These are phyloP conservation scores for Drechslerella coelobrocha DNA, from an alignment of 2,329 filamentous ascomycete genomes.

Conservation along the genomic window DNA sequence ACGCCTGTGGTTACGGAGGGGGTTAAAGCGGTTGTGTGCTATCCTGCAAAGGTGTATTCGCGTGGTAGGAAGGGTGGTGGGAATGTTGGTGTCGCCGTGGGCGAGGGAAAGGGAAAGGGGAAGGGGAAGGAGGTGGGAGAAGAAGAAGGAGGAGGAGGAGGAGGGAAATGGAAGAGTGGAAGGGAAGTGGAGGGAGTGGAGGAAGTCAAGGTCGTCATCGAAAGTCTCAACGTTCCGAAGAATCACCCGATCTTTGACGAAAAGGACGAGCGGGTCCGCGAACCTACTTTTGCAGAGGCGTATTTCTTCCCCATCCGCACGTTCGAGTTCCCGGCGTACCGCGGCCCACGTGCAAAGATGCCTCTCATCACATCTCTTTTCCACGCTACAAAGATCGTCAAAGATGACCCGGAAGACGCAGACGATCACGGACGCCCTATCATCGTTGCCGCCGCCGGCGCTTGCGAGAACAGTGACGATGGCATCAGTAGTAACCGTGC, in stretches of 20 bases:
- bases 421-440: background rate
- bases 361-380: slow-evolving; percentile 7
- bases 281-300: slow-evolving; percentile 10
- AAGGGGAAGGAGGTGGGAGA: too few species aligned
- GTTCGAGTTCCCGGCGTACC: slow-evolving; percentile 6
- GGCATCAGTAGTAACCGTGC: too few species aligned
- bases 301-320: slow-evolving; percentile 36
- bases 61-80: too few species aligned
- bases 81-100: too few species aligned
- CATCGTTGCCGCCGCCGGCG: background rate
- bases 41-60: slow-evolving; percentile 1
- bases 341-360: slow-evolving; percentile 1
- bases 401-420: background rate
- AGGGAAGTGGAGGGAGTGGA: background rate
- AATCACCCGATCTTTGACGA: slow-evolving; percentile 17
- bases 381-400: slow-evolving; percentile 3
- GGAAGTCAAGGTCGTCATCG: background rate
- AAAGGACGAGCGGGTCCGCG: background rate
- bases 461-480: background rate
- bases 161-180: too few species aligned
- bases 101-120: too few species aligned
- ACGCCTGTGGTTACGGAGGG: background rate
- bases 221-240: slow-evolving; percentile 8
- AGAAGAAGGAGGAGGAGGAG: too few species aligned
- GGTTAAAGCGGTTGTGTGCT: slow-evolving; percentile 19